Evolutionary conservation across 345 rosid genomes (phyloP), one percentile per base, ranked within the genome.

Genomic region (Corchorus olitorius): DNA sequence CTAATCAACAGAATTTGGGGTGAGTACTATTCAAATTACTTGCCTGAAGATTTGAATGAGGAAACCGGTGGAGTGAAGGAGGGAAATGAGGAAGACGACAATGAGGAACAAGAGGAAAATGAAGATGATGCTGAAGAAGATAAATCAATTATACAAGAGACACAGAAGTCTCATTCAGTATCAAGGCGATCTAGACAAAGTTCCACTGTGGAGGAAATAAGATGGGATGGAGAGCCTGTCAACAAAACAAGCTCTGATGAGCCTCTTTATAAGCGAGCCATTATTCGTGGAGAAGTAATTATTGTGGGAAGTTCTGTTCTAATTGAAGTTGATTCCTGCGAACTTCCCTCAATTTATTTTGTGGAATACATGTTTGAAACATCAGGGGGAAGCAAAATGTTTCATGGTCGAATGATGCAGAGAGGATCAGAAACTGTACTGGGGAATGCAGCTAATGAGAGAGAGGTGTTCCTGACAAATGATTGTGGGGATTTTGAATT

Each of bases 1-100:
- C 83, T 93, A 19, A 85, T 94, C 77, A 89, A 90, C 81, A 89
- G 93, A 78, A 87, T 93, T 55, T 94, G 98, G 99, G 96, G 94
- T 0, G 94, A 91, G 63, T 91, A 78, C 81, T 94, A 84, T 79
- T 93, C 94, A 8, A 89, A 86, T 76, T 82, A 87, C 81, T 78
- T 69, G 19, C 91, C 89, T 4, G 93, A 92, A 65, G 87, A 81
- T 67, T 34, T 66, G 48, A 73, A 80, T 67, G 91, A 82, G 67
- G 83, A 76, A 46, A 77, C 72, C 66, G 73, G 35, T 62, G 74
- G 75, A 45, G 87, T 75, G 68, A 75, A 78, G 33, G 83, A 72
- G 66, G 88, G 82, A 65, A 89, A 83, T 1, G 90, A 87, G 61
- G 86, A 84, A 70, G 81, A 70, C 13, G 86, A 80, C 20, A 75